A percentile compares a stretch with the other conserved stretches of the same genome.
phyloP scores from a whole-genome alignment of 768 basidiomycete species.

The Amyloporia xantha region DNA sequence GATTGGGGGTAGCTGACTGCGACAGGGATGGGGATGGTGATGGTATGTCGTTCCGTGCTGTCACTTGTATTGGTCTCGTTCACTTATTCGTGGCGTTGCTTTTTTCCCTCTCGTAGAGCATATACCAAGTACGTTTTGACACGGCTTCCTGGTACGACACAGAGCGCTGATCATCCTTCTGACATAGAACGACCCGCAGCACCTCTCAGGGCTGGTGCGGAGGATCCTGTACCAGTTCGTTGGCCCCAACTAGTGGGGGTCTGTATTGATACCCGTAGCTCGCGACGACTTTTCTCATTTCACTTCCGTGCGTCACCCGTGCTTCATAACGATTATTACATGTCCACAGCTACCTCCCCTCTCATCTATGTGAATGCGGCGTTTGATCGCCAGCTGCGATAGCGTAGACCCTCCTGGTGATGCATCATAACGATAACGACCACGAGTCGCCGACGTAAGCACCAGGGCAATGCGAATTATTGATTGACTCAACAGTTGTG shows the following conservation, averaged over 20 bases:
- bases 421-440: too few species aligned
- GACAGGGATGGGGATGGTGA: constrained; percentile 87
- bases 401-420: too few species aligned
- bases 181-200: constrained; percentile 60
- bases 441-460: too few species aligned
- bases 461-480: too few species aligned
- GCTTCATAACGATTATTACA: too few species aligned
- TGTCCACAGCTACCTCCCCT: too few species aligned
- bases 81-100: too few species aligned
- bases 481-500: too few species aligned
- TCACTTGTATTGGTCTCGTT: background rate
- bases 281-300: background rate
- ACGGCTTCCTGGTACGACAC: background rate
- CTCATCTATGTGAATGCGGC: too few species aligned
- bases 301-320: too few species aligned
- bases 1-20: constrained; percentile 45
- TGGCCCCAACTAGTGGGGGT: constrained; percentile 52
- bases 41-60: constrained; percentile 42
- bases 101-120: constrained; percentile 47
- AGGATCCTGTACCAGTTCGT: constrained; percentile 84
- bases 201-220: constrained; percentile 75
- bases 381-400: too few species aligned
- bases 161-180: background rate
- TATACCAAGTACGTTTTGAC: constrained; percentile 52
- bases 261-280: background rate